phyloP scores from a whole-genome alignment of 2,329 filamentous ascomycete species.

The Fusarium robinianum region DNA sequence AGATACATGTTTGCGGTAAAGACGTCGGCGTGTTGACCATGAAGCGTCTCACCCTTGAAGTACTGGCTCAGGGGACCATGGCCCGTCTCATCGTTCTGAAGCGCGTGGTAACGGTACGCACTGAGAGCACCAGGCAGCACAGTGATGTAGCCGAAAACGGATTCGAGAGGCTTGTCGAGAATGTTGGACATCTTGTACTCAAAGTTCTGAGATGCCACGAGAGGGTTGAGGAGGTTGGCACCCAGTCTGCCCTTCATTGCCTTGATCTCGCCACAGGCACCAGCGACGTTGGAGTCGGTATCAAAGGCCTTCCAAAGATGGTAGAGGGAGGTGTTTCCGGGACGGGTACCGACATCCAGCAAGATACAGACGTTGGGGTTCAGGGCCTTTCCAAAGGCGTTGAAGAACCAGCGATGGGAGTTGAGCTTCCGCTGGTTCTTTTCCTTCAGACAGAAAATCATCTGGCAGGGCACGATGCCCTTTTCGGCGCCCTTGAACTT shows the following conservation, averaged over 20 bases:
- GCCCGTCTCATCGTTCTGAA: constrained; percentile 95
- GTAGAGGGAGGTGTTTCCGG: constrained; percentile 87
- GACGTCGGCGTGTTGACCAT: constrained; percentile 93
- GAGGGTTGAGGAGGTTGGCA: constrained; percentile 82
- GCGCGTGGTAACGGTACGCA: constrained; percentile 91
- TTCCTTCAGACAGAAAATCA: constrained; percentile 98
- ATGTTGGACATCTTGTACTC: constrained; percentile 99
- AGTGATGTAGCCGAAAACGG: constrained; percentile 97
- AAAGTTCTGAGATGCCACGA: constrained; percentile 97
- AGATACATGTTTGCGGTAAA: constrained; percentile 98
- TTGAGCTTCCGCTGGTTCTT: constrained; percentile 98
- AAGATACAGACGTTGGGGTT: constrained; percentile 97
- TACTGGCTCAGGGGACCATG: constrained; percentile 96
- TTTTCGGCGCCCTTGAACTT: constrained; percentile 99
- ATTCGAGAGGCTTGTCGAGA: constrained; percentile 94
- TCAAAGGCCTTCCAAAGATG: constrained; percentile 99
- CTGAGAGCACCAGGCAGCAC: constrained; percentile 93
- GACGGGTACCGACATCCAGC: constrained; percentile 93
- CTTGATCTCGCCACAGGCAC: constrained; percentile 96
- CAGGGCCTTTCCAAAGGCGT: constrained; percentile 89
- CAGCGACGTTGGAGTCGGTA: constrained; percentile 94
- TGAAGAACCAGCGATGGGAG: constrained; percentile 99
- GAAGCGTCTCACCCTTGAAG: constrained; percentile 97
- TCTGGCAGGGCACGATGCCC: constrained; percentile 95
- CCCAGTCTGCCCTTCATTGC: constrained; percentile 91